phyloP scores from a whole-genome alignment of 2,329 filamentous ascomycete species.

The Penicillium fuscoglaucum region DNA sequence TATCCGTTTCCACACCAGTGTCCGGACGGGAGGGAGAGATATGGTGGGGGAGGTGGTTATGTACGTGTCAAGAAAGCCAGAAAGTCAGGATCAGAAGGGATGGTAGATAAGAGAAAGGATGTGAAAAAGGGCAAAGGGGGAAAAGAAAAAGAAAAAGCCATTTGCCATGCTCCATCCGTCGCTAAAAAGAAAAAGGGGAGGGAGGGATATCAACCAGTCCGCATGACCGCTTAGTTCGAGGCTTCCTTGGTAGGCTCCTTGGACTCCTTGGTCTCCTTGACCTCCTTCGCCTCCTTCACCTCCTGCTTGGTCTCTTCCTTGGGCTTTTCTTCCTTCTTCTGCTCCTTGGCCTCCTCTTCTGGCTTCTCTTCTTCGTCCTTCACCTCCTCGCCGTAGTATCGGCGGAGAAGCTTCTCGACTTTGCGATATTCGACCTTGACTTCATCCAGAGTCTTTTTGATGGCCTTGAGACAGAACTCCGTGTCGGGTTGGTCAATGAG shows the following conservation, averaged over 20 bases:
- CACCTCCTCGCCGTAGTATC: conserved; percentile 63
- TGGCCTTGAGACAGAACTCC: conserved; percentile 66
- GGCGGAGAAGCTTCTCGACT: conserved; percentile 67
- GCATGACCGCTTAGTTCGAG: conserved; percentile 13
- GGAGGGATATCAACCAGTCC: conserved; percentile 15
- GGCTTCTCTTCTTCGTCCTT: conserved; percentile 15
- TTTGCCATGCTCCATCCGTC: conserved; percentile 31
- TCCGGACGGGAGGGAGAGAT: not conserved
- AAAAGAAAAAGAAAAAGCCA: conserved; percentile 25
- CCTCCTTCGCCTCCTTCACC: conserved; percentile 8
- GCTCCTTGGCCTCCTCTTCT: conserved; percentile 8
- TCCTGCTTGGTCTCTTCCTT: conserved; percentile 14
- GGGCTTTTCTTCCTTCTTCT: conserved; percentile 4
- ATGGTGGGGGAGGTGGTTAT: conserved; percentile 11
- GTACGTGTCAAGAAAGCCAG: conserved; percentile 19
- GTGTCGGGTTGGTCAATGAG: conserved; percentile 65
- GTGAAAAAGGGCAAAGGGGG: conserved; percentile 11
- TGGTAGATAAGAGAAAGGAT: conserved; percentile 6
- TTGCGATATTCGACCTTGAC: conserved; percentile 77
- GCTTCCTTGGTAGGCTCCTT: conserved; percentile 7
- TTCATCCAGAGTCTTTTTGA: conserved; percentile 66
- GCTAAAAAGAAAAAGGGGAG: conserved; percentile 24
- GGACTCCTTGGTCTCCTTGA: conserved; percentile 3
- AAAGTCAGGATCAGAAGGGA: not conserved
- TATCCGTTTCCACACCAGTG: conserved; percentile 3